Evolutionary conservation across 202 grass and related monocot genomes (phyloP), one percentile per base, ranked within the genome.

Genomic region (Cymbopogon flexuosus): DNA sequence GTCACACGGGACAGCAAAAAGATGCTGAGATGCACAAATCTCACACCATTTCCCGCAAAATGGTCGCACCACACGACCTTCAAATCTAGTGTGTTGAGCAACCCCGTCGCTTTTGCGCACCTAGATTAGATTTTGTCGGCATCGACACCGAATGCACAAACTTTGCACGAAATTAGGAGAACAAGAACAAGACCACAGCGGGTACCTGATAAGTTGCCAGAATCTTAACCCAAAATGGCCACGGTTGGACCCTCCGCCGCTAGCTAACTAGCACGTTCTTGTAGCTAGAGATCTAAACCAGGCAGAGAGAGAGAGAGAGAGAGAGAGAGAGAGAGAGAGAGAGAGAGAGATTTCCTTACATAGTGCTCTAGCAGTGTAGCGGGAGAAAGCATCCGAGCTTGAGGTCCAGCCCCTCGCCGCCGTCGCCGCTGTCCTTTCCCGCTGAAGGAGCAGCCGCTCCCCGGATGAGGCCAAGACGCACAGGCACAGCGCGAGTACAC

Each of bases 331-430:
- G 27, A 37, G 27, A 76, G 34, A 9, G 10, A 51, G n/a, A 43
- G 60, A 40, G 31, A 33, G 71, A 37, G 52, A 80, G 78, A 81
- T 72, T 49, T 33, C 24, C 78, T 67, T 85, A 89, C 87, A 41
- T 45, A 9, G 67, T 52, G 62, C 51, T 73, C 47, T 9, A 56
- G 51, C 51, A 56, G 51, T 14, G 1, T 5, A 42, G 65, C 82
- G 56, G 58, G 33, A 84, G 23, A 52, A 52, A 14, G 62, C 54
- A 19, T 69, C 42, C 37, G 14, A 21, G 46, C 47, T 60, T 10
- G 3, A 64, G 73, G 72, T 54, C 47, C 23, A 33, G 10, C 51
- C 31, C 62, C 56, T 14, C 34, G 2, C 52, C 67, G 33, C 41
- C 41, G 61, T 36, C 41, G 35, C 2, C 4, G 19, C 29, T 39